phyloP scores from a whole-genome alignment of 1,284 basidiomycete species.

The Ustilago hordei region DNA sequence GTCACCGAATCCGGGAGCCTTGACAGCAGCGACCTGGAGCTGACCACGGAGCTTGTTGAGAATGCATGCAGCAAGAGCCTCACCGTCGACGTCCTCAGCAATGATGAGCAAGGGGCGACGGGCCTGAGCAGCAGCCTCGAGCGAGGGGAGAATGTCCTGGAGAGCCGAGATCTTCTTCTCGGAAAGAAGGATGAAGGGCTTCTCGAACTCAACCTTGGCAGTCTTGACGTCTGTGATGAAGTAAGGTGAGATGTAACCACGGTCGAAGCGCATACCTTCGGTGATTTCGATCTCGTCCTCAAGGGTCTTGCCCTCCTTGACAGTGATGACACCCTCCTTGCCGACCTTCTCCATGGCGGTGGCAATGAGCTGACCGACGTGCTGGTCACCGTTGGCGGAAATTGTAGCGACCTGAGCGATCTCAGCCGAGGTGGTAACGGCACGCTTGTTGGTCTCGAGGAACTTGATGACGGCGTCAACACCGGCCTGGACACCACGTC shows the following conservation, averaged over 20 bases:
- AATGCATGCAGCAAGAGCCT: slow-evolving; percentile 96
- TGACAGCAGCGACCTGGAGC: slow-evolving; percentile 90
- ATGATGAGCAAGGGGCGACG: slow-evolving; percentile 94
- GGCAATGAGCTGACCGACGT: slow-evolving; percentile 96
- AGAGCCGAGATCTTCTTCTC: slow-evolving; percentile 98
- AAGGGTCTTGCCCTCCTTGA: slow-evolving; percentile 97
- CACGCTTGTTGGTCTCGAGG: slow-evolving; percentile 88
- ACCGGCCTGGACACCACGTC: slow-evolving; percentile 93
- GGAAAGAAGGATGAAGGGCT: slow-evolving; percentile 89
- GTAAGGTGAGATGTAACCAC: slow-evolving; percentile 98
- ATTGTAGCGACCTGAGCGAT: slow-evolving; percentile 99
- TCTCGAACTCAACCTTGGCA: slow-evolving; percentile 97
- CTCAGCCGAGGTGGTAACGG: slow-evolving; percentile 95
- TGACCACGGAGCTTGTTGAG: slow-evolving; percentile 99
- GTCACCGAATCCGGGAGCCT: slow-evolving; percentile 98
- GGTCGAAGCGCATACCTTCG: slow-evolving; percentile 99
- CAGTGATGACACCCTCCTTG: slow-evolving; percentile 99
- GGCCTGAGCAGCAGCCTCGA: slow-evolving; percentile 90
- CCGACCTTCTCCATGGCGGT: slow-evolving; percentile 99
- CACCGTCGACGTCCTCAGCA: slow-evolving; percentile 96
- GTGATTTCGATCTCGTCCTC: slow-evolving; percentile 99
- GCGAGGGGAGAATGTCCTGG: slow-evolving; percentile 93
- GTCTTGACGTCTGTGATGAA: slow-evolving; percentile 98
- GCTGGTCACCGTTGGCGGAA: slow-evolving; percentile 94
- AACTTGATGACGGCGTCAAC: slow-evolving; percentile 95